Conservation (phyloP, 768 basidiomycete species). For the Collybia sordida region DNA sequence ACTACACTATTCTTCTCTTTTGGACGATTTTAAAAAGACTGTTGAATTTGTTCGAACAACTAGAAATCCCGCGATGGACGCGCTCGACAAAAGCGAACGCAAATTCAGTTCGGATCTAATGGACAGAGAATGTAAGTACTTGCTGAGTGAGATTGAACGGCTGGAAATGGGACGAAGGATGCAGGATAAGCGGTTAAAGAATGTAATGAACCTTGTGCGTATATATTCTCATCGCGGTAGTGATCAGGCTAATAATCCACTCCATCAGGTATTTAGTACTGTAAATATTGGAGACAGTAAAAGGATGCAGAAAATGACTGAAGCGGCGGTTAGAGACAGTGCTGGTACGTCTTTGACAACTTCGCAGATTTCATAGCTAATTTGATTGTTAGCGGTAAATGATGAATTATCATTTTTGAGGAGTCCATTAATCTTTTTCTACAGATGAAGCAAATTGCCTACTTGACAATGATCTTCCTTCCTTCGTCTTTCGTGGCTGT, state of each 20-base stretch:
- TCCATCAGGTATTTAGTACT: slow-evolving; percentile 51
- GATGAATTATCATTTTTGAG: background rate
- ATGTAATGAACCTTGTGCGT: slow-evolving; percentile 51
- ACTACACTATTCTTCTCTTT: slow-evolving; percentile 46
- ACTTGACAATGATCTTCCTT: slow-evolving; percentile 61
- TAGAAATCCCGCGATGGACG: slow-evolving; percentile 49
- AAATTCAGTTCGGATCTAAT: slow-evolving; percentile 32
- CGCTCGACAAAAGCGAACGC: slow-evolving; percentile 24
- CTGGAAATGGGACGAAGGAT: slow-evolving; percentile 36
- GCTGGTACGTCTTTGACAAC: slow-evolving; percentile 30
- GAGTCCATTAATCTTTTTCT: background rate
- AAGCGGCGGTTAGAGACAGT: slow-evolving; percentile 48
- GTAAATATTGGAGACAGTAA: slow-evolving; percentile 59
- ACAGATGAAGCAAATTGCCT: slow-evolving; percentile 59
- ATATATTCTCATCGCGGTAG: background rate
- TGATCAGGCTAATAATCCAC: background rate
- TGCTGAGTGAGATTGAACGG: slow-evolving; percentile 51
- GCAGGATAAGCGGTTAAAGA: slow-evolving; percentile 50
- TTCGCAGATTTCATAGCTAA: background rate
- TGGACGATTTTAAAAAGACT: slow-evolving; percentile 46
- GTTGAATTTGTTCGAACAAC: slow-evolving; percentile 43
- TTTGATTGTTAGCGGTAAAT: slow-evolving; percentile 20
- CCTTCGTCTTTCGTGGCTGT: slow-evolving; percentile 56
- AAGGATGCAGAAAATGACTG: slow-evolving; percentile 52
- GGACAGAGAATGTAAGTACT: slow-evolving; percentile 45